Evolutionary conservation across 495 filamentous ascomycete species (phyloP).

Genomic region (Beverwykella pulmonaria): DNA sequence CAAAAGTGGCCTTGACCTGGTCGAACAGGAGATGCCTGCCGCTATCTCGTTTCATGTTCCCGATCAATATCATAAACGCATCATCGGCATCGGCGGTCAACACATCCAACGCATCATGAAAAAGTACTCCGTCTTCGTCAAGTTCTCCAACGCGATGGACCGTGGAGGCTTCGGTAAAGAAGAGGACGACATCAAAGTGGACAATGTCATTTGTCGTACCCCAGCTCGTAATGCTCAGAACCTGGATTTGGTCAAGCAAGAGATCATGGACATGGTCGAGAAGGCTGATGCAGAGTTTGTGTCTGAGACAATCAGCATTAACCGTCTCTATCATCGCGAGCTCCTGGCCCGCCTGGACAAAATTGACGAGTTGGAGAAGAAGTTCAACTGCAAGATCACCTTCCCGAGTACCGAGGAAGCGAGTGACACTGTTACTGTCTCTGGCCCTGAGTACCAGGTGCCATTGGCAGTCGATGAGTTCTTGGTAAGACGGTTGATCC

Average conservation of each 20-base stretch:
- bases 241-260: conserved; percentile 93
- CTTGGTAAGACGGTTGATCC: conserved; percentile 58
- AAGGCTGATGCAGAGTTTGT: conserved; percentile 97
- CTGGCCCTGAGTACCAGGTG: conserved; percentile 95
- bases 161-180: conserved; percentile 90
- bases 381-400: conserved; percentile 97
- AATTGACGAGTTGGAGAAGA: conserved; percentile 94
- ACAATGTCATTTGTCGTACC: conserved; percentile 98
- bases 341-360: conserved; percentile 82
- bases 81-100: conserved; percentile 97
- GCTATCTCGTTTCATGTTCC: conserved; percentile 99
- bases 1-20: conserved; percentile 85
- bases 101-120: conserved; percentile 99
- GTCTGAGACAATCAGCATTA: conserved; percentile 86
- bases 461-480: conserved; percentile 94
- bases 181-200: conserved; percentile 96
- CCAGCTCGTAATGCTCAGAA: conserved; percentile 96
- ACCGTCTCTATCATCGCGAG: conserved; percentile 92
- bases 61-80: conserved; percentile 99
- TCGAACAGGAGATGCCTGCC: conserved; percentile 98
- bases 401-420: conserved; percentile 97
- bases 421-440: conserved; percentile 92
- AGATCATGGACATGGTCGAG: conserved; percentile 99
- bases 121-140: conserved; percentile 99
- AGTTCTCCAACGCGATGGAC: conserved; percentile 99